Conservation (phyloP, 2,329 filamentous ascomycete genomes). For the Juglanconis juglandina region DNA sequence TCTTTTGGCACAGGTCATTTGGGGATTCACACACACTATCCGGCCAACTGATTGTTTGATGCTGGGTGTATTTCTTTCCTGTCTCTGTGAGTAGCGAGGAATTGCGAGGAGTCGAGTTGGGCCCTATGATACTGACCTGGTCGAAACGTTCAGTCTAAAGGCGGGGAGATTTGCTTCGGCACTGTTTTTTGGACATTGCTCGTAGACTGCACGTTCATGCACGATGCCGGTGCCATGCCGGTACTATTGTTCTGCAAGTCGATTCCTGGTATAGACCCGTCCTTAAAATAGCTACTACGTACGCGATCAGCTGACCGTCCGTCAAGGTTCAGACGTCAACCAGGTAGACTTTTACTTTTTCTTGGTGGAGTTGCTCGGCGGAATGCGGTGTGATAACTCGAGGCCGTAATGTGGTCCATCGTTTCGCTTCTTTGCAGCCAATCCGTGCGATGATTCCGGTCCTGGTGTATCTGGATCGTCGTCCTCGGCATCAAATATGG, state of each 20-base stretch:
- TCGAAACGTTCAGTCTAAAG: not conserved
- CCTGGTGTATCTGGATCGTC: not conserved
- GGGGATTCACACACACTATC: too few species aligned
- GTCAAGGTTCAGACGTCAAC: not conserved
- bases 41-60: too few species aligned
- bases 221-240: too few species aligned
- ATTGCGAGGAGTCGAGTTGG: too few species aligned
- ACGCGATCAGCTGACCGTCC: not conserved
- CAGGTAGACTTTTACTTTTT: not conserved
- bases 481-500: not conserved
- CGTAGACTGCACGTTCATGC: too few species aligned
- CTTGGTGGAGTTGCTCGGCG: not conserved
- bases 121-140: too few species aligned
- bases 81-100: not conserved
- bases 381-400: not conserved
- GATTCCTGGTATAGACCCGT: not conserved
- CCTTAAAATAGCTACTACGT: not conserved
- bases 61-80: not conserved
- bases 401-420: too few species aligned
- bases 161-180: too few species aligned
- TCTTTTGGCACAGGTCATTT: not conserved
- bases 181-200: too few species aligned
- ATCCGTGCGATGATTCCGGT: not conserved
- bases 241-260: not conserved
- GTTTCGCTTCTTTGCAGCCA: not conserved